Conservation (phyloP, 345 rosid genomes). For the Balakata baccata region DNA sequence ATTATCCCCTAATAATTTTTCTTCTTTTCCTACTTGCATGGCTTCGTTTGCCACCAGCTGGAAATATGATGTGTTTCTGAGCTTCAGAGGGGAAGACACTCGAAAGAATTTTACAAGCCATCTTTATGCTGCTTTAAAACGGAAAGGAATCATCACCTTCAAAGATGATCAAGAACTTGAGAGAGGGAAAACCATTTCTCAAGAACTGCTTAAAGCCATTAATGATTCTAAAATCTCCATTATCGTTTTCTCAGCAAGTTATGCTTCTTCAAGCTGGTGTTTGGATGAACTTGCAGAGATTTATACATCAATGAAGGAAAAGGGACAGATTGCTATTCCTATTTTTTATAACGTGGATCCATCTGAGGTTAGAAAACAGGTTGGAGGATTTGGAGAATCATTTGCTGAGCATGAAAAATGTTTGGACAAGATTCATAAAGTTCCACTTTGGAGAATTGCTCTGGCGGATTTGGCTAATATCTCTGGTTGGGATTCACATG, state of each 20-base stretch:
- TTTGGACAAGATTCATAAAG: not conserved
- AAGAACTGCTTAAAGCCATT: not conserved
- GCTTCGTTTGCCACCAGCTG: not conserved
- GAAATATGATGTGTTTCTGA: constrained; percentile 10
- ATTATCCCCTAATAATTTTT: not conserved
- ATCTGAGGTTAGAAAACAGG: not conserved
- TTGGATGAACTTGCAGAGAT: constrained; percentile 8
- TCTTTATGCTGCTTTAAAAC: not conserved
- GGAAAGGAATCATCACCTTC: constrained; percentile 3
- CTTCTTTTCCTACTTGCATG: not conserved
- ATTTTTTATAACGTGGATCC: constrained; percentile 7
- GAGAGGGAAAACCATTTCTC: constrained; percentile 5
- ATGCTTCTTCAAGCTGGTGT: constrained; percentile 6
- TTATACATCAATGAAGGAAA: not conserved
- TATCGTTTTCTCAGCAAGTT: not conserved
- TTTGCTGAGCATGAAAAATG: not conserved
- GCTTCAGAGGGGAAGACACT: constrained; percentile 7
- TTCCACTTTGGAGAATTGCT: constrained; percentile 13
- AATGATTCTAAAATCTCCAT: not conserved
- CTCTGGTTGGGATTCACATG: constrained; percentile 14
- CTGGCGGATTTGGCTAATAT: constrained; percentile 4
- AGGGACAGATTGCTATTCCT: not conserved
- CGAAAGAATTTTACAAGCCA: constrained; percentile 5
- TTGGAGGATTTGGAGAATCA: not conserved
- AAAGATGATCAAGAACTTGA: not conserved